Evolutionary conservation across 75 land plant genomes (phyloP).

Genomic region (Sequoia sempervirens): DNA sequence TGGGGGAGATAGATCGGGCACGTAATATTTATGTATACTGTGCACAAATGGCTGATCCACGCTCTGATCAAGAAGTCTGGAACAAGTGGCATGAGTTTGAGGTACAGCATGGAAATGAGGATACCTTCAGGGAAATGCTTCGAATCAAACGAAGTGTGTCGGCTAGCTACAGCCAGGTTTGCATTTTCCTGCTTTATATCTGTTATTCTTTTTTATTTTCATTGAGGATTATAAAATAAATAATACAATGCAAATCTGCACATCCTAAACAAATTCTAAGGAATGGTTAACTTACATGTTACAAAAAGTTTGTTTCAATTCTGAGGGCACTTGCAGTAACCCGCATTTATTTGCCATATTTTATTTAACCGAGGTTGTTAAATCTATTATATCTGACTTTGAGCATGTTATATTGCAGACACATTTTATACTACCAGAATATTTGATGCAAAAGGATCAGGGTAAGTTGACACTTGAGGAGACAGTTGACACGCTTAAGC

Average conservation of each 20-base stretch:
- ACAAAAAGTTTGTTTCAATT: background rate
- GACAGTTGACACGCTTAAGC: conserved; percentile 59
- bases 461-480: conserved; percentile 59
- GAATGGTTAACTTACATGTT: background rate
- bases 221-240: background rate
- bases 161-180: conserved; percentile 90
- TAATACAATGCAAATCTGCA: background rate
- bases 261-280: background rate
- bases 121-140: conserved; percentile 94
- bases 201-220: background rate
- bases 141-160: conserved; percentile 82
- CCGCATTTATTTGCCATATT: background rate
- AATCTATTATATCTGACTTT: conserved; percentile 8
- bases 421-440: conserved; percentile 87
- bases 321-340: background rate
- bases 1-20: conserved; percentile 97
- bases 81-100: conserved; percentile 93
- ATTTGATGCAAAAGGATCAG: conserved; percentile 79
- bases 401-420: conserved; percentile 41
- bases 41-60: conserved; percentile 81
- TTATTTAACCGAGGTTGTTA: background rate
- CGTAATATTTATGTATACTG: conserved; percentile 75
- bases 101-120: conserved; percentile 93
- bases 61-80: conserved; percentile 82
- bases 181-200: background rate